Percentiles rank a stretch among this genome's conserved stretches.
phyloP scores from a whole-genome alignment of 75 land plant species.

The Pseudotsuga menziesii region DNA sequence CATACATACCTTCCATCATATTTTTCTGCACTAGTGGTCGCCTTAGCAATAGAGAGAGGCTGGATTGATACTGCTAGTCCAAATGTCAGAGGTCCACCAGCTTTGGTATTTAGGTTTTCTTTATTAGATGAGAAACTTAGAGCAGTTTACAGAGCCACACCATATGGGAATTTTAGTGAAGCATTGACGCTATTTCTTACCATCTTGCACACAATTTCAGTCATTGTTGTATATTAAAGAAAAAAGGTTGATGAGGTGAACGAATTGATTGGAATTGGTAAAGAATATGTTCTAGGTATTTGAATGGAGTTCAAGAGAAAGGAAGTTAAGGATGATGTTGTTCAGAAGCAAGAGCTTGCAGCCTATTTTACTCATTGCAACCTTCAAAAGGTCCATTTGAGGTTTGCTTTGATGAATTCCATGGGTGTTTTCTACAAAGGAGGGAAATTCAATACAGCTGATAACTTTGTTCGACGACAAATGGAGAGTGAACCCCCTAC shows the following conservation, averaged over 20 bases:
- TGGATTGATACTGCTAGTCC: conserved; percentile 47
- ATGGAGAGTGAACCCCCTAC: conserved; percentile 42
- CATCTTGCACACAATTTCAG: too few relatives aligned
- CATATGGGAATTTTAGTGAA: too few relatives aligned
- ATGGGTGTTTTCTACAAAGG: conserved; percentile 52
- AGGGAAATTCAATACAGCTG: conserved; percentile 46
- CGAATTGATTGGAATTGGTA: too few relatives aligned
- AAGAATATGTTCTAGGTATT: too few relatives aligned
- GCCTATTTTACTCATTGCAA: too few relatives aligned
- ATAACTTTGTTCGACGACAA: conserved; percentile 33
- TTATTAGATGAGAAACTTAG: too few relatives aligned
- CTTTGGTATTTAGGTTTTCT: too few relatives aligned
- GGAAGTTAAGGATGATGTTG: too few relatives aligned
- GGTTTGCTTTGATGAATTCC: too few relatives aligned
- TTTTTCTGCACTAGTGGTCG: conserved; percentile 36
- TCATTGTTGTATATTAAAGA: conserved; percentile 57
- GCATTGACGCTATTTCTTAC: conserved; percentile 50
- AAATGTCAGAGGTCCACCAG: conserved; percentile 46
- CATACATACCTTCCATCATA: conserved; percentile 39
- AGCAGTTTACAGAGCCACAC: too few relatives aligned
- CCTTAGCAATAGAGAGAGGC: conserved; percentile 49
- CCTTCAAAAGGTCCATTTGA: too few relatives aligned
- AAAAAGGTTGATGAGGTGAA: conserved; percentile 75
- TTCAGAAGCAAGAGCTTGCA: conserved; percentile 67
- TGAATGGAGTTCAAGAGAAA: too few relatives aligned